Evolutionary conservation across 2,329 filamentous ascomycete species (phyloP).

Genomic region (Teratosphaeria viscida): DNA sequence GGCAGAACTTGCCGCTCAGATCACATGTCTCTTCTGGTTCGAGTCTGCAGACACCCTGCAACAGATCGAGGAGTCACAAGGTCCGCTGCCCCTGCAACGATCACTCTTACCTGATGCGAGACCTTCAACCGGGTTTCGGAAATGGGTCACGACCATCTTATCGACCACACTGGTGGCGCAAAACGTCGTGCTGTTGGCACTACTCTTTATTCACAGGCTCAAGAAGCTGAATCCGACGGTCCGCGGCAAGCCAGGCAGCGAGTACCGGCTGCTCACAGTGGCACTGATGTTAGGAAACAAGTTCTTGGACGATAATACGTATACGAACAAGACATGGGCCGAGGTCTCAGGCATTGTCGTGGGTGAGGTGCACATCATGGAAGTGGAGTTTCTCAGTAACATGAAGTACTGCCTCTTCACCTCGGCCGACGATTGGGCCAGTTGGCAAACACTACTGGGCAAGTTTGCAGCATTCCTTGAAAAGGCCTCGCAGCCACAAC

Average conservation of each 20-base stretch:
- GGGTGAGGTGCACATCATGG: slow-evolving; percentile 95
- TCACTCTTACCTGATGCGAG: slow-evolving; percentile 60
- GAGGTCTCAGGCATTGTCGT: slow-evolving; percentile 93
- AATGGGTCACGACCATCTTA: slow-evolving; percentile 87
- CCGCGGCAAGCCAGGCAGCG: slow-evolving; percentile 83
- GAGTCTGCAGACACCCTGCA: slow-evolving; percentile 73
- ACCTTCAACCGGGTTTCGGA: slow-evolving; percentile 70
- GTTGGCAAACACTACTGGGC: slow-evolving; percentile 74
- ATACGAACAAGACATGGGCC: slow-evolving; percentile 99
- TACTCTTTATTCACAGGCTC: slow-evolving; percentile 85
- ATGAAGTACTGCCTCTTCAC: slow-evolving; percentile 91
- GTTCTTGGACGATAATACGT: slow-evolving; percentile 97
- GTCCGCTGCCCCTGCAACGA: slow-evolving; percentile 25
- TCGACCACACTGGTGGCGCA: slow-evolving; percentile 93
- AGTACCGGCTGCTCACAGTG: slow-evolving; percentile 84
- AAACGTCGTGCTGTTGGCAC: slow-evolving; percentile 81
- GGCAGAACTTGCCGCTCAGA: slow-evolving; percentile 76
- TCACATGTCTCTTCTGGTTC: slow-evolving; percentile 97
- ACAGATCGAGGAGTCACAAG: slow-evolving; percentile 51
- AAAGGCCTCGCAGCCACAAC: slow-evolving; percentile 43
- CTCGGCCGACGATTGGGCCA: slow-evolving; percentile 74
- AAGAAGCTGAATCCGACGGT: slow-evolving; percentile 85
- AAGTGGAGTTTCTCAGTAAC: slow-evolving; percentile 98
- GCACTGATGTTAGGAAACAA: slow-evolving; percentile 98
- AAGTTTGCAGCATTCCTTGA: slow-evolving; percentile 79